A percentile compares a stretch with the other conserved stretches of the same genome.
These are phyloP conservation scores for Mucor mucedo DNA, from an alignment of 371 early-diverging fungal genomes.

Conservation along the genomic window DNA sequence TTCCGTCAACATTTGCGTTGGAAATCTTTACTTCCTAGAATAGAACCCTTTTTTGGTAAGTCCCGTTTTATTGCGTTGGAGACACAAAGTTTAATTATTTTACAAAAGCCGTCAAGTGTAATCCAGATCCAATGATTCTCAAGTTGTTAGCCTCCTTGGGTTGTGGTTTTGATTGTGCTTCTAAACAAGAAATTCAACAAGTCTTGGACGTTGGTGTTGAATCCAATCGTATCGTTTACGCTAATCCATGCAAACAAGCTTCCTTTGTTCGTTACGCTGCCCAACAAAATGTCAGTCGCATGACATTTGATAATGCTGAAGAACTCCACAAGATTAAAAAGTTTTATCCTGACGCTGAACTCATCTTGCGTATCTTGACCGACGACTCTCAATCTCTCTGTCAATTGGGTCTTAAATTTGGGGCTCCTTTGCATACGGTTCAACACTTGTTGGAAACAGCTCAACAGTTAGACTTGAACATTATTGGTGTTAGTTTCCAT, in stretches of 20 bases:
- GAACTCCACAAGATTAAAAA: conserved; percentile 93
- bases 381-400: conserved; percentile 94
- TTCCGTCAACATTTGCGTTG: conserved; percentile 86
- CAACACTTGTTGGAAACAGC: conserved; percentile 75
- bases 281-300: conserved; percentile 78
- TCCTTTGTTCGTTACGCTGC: conserved; percentile 91
- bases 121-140: conserved; percentile 89
- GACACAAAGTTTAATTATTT: background rate
- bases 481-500: conserved; percentile 94
- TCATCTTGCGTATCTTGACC: conserved; percentile 92
- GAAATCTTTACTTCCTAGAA: conserved; percentile 82
- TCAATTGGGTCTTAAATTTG: conserved; percentile 96
- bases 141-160: conserved; percentile 85
- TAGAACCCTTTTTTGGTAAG: conserved; percentile 94
- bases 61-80: background rate
- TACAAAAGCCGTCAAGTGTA: conserved; percentile 91
- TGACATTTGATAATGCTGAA: conserved; percentile 98
- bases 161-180: conserved; percentile 94
- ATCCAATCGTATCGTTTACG: conserved; percentile 89
- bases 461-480: conserved; percentile 78
- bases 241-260: conserved; percentile 97
- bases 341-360: conserved; percentile 79
- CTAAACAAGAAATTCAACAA: conserved; percentile 85
- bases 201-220: conserved; percentile 82
- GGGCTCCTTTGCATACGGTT: conserved; percentile 82